phyloP scores from a whole-genome alignment of 768 basidiomycete genomes.

The Naganishia vishniacii region DNA sequence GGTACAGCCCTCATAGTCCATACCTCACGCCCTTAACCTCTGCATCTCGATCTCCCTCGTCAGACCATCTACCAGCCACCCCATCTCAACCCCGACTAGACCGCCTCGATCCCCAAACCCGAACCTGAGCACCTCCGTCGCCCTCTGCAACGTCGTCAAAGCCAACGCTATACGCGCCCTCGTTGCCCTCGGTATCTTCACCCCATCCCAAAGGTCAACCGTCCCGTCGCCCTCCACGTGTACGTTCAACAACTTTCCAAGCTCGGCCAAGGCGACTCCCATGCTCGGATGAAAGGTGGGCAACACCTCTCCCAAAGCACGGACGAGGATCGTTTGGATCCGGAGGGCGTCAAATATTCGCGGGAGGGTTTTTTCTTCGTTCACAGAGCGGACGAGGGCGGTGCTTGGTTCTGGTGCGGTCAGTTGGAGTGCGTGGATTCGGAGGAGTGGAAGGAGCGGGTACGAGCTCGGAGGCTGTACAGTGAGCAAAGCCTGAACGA shows the following conservation, averaged over 20 bases:
- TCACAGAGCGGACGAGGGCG: slow-evolving; percentile 48
- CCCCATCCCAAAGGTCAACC: slow-evolving; percentile 41
- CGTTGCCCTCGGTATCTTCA: slow-evolving; percentile 61
- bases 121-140: slow-evolving; percentile 59
- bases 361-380: slow-evolving; percentile 33
- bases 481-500: not conserved
- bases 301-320: slow-evolving; percentile 58
- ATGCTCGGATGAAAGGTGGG: slow-evolving; percentile 68
- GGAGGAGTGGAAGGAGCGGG: slow-evolving; percentile 68
- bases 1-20: not conserved
- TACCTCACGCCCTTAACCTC: not conserved
- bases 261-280: slow-evolving; percentile 67
- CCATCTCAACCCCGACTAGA: slow-evolving; percentile 60
- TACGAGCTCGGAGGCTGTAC: slow-evolving; percentile 61
- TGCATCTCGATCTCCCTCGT: slow-evolving; percentile 61
- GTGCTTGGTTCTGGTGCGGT: slow-evolving; percentile 52
- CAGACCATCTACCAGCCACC: slow-evolving; percentile 58
- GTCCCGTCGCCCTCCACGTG: slow-evolving; percentile 49
- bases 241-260: slow-evolving; percentile 73
- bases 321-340: slow-evolving; percentile 54
- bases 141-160: slow-evolving; percentile 60
- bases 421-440: slow-evolving; percentile 64
- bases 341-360: slow-evolving; percentile 22
- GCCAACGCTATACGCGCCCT: slow-evolving; percentile 59
- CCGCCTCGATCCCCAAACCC: slow-evolving; percentile 74